A percentile compares a stretch with the other conserved stretches of the same genome.
phyloP scores from a whole-genome alignment of 169 alveolate genomes.

The Plasmodium vivax region DNA sequence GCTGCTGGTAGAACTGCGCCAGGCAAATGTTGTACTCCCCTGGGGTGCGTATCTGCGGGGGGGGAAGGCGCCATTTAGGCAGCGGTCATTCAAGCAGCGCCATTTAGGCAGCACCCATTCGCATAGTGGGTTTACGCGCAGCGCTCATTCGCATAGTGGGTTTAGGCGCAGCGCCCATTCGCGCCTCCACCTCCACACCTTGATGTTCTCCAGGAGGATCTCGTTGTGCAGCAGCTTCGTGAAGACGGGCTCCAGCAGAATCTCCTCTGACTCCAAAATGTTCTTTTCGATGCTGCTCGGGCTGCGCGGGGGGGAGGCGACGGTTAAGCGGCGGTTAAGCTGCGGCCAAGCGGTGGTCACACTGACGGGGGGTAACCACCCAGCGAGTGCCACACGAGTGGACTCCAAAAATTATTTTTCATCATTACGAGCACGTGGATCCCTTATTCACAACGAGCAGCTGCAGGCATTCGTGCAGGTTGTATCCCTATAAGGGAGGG shows the following conservation, averaged over 20 bases:
- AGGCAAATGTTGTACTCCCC: slow-evolving; percentile 40
- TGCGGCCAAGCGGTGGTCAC: background rate
- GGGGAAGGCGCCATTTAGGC: background rate
- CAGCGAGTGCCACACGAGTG: background rate
- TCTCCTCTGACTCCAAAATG: slow-evolving; percentile 15
- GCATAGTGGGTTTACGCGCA: background rate
- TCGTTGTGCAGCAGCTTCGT: slow-evolving; percentile 21
- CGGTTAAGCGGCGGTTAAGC: background rate
- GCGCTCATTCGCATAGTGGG: background rate
- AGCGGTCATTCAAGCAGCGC: background rate
- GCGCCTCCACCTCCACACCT: slow-evolving; percentile 10
- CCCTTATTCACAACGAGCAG: slow-evolving; percentile 23
- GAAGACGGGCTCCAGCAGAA: slow-evolving; percentile 20
- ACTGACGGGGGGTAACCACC: background rate
- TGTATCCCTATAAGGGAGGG: slow-evolving; percentile 29
- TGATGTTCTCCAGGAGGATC: slow-evolving; percentile 26
- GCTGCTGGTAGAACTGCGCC: slow-evolving; percentile 26
- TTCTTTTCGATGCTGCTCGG: slow-evolving; percentile 20
- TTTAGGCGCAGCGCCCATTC: background rate
- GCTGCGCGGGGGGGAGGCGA: background rate
- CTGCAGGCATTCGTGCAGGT: slow-evolving; percentile 34
- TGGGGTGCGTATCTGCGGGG: slow-evolving; percentile 2
- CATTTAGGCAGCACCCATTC: no score
- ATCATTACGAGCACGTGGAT: slow-evolving; percentile 32
- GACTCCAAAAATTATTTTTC: background rate